phyloP scores from a whole-genome alignment of 352 stramenopile species.

The Globisporangium splendens region DNA sequence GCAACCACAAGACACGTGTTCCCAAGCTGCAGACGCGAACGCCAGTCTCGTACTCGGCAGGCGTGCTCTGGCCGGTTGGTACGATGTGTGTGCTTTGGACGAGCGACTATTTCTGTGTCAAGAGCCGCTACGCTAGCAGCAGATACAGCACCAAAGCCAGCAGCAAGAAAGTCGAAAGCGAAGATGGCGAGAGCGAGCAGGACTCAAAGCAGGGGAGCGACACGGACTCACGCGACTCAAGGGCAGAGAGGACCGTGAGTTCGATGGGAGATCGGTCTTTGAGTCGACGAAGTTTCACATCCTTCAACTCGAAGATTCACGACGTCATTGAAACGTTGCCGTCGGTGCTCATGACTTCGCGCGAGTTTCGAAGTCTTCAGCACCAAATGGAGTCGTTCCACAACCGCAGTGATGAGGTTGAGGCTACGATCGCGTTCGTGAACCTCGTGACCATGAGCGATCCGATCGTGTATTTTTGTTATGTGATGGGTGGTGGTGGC shows the following conservation, averaged over 20 bases:
- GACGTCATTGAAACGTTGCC: neutral
- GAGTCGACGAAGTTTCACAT: too few relatives aligned
- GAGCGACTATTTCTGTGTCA: constrained; percentile 30
- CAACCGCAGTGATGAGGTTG: constrained; percentile 7
- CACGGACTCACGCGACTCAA: neutral
- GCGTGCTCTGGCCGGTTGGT: constrained; percentile 20
- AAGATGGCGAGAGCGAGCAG: neutral
- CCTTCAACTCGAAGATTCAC: too few relatives aligned
- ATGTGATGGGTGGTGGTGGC: neutral
- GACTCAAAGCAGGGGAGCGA: neutral
- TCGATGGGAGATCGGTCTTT: too few relatives aligned
- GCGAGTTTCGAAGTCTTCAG: constrained; percentile 2
- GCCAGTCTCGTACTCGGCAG: constrained; percentile 30
- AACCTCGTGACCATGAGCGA: constrained; percentile 18
- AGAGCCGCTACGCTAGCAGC: neutral
- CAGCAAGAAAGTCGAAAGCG: neutral
- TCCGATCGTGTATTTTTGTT: constrained; percentile 13
- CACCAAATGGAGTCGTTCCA: constrained; percentile 3
- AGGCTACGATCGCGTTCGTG: constrained; percentile 11
- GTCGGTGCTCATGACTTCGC: constrained; percentile 6
- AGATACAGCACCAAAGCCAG: neutral
- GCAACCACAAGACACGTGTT: neutral
- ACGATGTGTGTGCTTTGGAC: constrained; percentile 32
- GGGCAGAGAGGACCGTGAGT: too few relatives aligned
- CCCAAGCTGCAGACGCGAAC: constrained; percentile 10